phyloP scores from a whole-genome alignment of 2,329 filamentous ascomycete species.

The Blastomyces parvus region DNA sequence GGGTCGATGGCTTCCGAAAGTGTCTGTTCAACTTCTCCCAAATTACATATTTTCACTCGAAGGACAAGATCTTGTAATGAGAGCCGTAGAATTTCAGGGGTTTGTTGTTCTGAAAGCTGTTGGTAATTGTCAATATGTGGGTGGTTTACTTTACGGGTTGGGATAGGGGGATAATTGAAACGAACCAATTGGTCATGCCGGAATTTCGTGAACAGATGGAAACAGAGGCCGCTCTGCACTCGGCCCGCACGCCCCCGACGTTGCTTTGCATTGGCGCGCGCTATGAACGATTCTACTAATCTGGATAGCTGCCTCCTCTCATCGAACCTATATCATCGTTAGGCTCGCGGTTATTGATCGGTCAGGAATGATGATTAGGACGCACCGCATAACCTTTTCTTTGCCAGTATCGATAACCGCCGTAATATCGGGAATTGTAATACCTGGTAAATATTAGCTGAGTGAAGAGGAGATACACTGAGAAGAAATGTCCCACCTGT shows the following conservation, averaged over 20 bases:
- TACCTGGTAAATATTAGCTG: constrained; percentile 34
- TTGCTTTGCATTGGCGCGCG: constrained; percentile 89
- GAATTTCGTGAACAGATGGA: constrained; percentile 87
- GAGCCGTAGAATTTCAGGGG: constrained; percentile 87
- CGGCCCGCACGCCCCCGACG: constrained; percentile 85
- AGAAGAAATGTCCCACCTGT: constrained; percentile 50
- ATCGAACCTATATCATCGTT: constrained; percentile 56
- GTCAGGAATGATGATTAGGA: constrained; percentile 7
- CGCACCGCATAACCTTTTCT: constrained; percentile 75
- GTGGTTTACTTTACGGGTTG: not conserved
- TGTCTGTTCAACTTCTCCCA: constrained; percentile 86
- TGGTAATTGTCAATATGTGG: constrained; percentile 1
- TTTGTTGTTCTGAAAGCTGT: constrained; percentile 81
- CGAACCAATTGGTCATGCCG: constrained; percentile 62
- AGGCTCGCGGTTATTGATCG: not conserved
- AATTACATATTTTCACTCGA: constrained; percentile 92
- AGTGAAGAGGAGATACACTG: not conserved
- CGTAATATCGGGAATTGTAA: constrained; percentile 95
- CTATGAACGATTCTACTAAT: constrained; percentile 90
- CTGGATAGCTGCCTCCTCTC: constrained; percentile 84
- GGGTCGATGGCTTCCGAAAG: constrained; percentile 81
- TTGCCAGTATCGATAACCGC: constrained; percentile 95
- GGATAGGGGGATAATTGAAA: not conserved
- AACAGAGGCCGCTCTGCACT: constrained; percentile 90
- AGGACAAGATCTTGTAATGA: constrained; percentile 93